phyloP scores from a whole-genome alignment of 192 early-diverging fungal species.

The Spizellomyces punctatus region DNA sequence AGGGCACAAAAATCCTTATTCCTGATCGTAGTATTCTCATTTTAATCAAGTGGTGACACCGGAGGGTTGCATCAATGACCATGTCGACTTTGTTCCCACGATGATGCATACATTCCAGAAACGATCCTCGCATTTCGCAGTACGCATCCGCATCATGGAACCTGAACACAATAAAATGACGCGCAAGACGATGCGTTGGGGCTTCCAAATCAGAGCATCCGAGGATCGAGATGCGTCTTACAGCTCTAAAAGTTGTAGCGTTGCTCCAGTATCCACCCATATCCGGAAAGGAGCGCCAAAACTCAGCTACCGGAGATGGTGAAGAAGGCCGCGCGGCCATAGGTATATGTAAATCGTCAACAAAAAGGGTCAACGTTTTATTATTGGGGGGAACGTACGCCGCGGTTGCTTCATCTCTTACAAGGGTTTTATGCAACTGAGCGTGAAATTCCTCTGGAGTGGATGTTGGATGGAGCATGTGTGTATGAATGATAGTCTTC shows the following conservation, averaged over 20 bases:
- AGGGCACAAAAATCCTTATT: not conserved
- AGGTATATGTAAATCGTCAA: slow-evolving; percentile 18
- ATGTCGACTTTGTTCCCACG: not conserved
- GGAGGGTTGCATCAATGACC: not conserved
- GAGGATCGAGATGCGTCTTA: not conserved
- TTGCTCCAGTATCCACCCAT: slow-evolving; percentile 10
- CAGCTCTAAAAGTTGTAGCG: not conserved
- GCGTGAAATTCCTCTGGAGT: not conserved
- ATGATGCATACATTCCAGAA: not conserved
- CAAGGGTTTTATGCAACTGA: not conserved
- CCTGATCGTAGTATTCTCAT: not conserved
- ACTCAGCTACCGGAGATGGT: not conserved
- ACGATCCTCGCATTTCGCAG: not conserved
- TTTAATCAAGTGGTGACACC: not conserved
- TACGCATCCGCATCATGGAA: slow-evolving; percentile 10
- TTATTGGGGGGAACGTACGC: slow-evolving; percentile 12
- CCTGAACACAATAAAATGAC: not conserved
- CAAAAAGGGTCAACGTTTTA: slow-evolving; percentile 17
- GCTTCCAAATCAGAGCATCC: not conserved
- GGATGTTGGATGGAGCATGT: not conserved
- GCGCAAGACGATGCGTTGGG: not conserved
- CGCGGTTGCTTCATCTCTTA: not conserved
- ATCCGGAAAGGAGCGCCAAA: slow-evolving; percentile 17
- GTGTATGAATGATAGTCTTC: not conserved
- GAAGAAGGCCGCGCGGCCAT: not conserved